Conservation (phyloP, 805 yeast species). For the Pichia cephalocereana region DNA sequence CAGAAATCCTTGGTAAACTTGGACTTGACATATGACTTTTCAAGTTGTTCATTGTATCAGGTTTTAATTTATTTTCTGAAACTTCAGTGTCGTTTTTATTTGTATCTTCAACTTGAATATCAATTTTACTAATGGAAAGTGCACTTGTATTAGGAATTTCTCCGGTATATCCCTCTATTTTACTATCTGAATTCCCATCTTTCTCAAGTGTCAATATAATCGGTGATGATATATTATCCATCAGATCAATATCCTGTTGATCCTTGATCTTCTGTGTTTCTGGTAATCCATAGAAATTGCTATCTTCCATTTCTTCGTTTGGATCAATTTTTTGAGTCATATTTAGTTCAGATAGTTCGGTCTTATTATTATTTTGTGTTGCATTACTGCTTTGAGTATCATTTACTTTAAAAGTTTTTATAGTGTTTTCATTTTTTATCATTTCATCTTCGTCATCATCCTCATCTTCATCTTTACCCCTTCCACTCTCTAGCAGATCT, state of each 20-base stretch:
- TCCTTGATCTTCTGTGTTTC: background rate
- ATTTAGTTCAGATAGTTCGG: background rate
- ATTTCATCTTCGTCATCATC: constrained; percentile 2
- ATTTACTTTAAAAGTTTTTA: constrained; percentile 2
- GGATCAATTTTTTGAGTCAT: background rate
- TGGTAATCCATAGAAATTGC: background rate
- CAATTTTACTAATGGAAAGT: constrained; percentile 3
- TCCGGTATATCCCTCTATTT: background rate
- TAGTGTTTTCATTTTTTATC: background rate
- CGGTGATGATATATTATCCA: background rate
- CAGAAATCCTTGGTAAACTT: too few species aligned
- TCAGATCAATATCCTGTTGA: background rate
- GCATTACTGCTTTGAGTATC: background rate
- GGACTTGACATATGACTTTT: background rate
- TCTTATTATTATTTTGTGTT: background rate
- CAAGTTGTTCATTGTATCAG: too few species aligned
- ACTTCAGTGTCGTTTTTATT: background rate
- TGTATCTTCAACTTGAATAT: background rate
- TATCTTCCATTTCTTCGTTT: background rate
- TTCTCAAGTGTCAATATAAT: background rate
- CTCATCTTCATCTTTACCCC: background rate
- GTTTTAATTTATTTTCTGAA: too few species aligned
- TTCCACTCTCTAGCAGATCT: background rate
- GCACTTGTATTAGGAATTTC: constrained; percentile 13
- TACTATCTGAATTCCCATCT: background rate